Evolutionary conservation across 257 asterid genomes (phyloP).

Genomic region (Gentiana dahurica): DNA sequence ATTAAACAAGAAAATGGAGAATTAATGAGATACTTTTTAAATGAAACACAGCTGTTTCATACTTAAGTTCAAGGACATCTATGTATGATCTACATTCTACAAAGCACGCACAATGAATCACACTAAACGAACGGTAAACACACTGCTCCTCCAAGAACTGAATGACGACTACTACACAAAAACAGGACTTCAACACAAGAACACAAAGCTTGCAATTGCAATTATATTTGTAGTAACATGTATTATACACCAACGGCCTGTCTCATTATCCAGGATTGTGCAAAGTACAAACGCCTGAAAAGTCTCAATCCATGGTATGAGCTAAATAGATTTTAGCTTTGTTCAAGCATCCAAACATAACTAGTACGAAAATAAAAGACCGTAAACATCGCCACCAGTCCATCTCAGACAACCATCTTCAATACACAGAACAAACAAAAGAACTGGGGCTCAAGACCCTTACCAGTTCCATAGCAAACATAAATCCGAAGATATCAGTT

Average conservation of each 20-base stretch:
- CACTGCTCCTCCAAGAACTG: no score
- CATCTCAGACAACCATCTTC: background rate
- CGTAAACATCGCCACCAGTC: background rate
- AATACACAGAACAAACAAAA: background rate
- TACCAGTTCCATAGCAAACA: background rate
- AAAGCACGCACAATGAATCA: no score
- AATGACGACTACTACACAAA: no score
- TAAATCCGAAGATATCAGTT: slow-evolving; percentile 13
- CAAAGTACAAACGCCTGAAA: background rate
- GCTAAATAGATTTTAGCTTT: slow-evolving; percentile 13
- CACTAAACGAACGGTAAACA: no score
- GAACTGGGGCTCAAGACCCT: background rate
- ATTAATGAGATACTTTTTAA: no score
- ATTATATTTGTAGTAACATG: background rate
- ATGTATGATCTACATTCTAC: no score
- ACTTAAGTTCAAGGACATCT: no score
- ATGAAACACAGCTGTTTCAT: no score
- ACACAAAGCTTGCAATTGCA: background rate
- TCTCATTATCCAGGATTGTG: no score
- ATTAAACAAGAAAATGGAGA: no score
- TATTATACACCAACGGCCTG: background rate
- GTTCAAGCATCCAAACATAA: background rate
- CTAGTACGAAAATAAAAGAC: background rate
- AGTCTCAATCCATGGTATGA: slow-evolving; percentile 10
- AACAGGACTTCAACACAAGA: background rate